Conservation (phyloP, 768 basidiomycete species). For the Xerocomellus dryophilus region DNA sequence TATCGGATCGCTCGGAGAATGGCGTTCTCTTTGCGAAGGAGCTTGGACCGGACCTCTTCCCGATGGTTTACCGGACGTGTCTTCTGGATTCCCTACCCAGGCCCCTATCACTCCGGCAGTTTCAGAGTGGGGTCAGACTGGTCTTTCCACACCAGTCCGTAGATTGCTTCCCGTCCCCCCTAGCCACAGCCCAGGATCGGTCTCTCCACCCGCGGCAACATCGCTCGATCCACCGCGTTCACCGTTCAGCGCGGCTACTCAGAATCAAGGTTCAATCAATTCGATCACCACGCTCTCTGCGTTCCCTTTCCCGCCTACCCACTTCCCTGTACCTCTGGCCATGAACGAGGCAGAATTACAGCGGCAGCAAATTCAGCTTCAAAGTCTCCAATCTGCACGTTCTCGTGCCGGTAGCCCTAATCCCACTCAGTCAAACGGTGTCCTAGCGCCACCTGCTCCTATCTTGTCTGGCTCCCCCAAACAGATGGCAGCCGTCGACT, state of each 20-base stretch:
- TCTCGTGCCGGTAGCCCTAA: slow-evolving; percentile 22
- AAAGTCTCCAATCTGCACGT: slow-evolving; percentile 12
- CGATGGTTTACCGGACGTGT: slow-evolving; percentile 25
- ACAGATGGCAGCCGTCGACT: background rate
- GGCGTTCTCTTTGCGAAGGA: slow-evolving; percentile 72
- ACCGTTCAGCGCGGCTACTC: slow-evolving; percentile 15
- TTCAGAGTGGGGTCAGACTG: slow-evolving; percentile 33
- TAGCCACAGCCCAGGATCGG: slow-evolving; percentile 11
- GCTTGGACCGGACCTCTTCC: slow-evolving; percentile 55
- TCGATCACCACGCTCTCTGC: slow-evolving; percentile 70
- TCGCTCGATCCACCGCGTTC: slow-evolving; percentile 26
- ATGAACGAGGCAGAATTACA: slow-evolving; percentile 26
- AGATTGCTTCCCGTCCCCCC: slow-evolving; percentile 25
- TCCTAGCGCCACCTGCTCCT: slow-evolving; percentile 4
- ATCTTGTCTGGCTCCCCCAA: slow-evolving; percentile 23
- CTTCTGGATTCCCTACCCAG: slow-evolving; percentile 3
- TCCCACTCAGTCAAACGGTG: background rate
- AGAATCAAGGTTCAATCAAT: slow-evolving; percentile 32
- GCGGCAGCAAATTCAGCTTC: slow-evolving; percentile 25
- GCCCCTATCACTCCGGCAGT: slow-evolving; percentile 1
- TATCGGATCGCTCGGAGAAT: slow-evolving; percentile 70
- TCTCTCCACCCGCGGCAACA: background rate
- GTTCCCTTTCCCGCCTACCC: slow-evolving; percentile 70
- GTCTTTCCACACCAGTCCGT: slow-evolving; percentile 14
- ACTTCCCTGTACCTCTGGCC: slow-evolving; percentile 60